Evolutionary conservation across 495 filamentous ascomycete genomes (phyloP), one percentile per base, ranked within the genome.

Genomic region (Neurospora tetrasperma): DNA sequence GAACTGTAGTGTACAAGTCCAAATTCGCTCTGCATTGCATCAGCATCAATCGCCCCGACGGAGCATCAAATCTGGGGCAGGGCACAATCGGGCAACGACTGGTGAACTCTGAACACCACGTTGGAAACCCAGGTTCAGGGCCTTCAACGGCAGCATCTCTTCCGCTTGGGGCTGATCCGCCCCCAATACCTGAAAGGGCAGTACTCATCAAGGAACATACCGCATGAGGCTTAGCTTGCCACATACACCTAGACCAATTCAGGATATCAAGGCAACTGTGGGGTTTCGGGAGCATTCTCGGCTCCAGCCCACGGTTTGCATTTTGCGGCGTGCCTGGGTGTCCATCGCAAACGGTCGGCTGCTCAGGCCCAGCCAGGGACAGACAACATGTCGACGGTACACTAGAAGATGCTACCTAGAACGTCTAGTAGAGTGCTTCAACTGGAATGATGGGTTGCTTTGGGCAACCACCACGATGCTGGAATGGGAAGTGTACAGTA

Each of bases 241-340:
- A 43, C 42, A 18, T 16, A 43, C 42, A 18, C 16, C 77, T 77
- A 76, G 40, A 11, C 74, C 70, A 16, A 6, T 73, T 72, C 27
- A 20, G 70, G 75, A 42, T 48, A 68, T 35, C 6, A 54, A 62
- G 10, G 7, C 18, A 43, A 14, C 12, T 71, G 73, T 72, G 75
- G 76, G 75, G 68, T 73, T 75, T 75, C 73, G 75, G 76, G 68
- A 44, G 43, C 73, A 68, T 69, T 73, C 72, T 78, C 75, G 76
- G 70, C 72, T 62, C 48, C 70, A 54, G 54, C 54, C 27, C 54
- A 35, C 27, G 27, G 54, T 66, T 66, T 74, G 75, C 71, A 73
- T 78, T 76, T 78, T 76, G 76, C 68, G 74, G 76, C 68, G 74
- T 66, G 27, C 54, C 54, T 66, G 54, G 69, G 71, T 70, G 62